phyloP scores from a whole-genome alignment of 305 asterid species.

The Solanum hybrid region DNA sequence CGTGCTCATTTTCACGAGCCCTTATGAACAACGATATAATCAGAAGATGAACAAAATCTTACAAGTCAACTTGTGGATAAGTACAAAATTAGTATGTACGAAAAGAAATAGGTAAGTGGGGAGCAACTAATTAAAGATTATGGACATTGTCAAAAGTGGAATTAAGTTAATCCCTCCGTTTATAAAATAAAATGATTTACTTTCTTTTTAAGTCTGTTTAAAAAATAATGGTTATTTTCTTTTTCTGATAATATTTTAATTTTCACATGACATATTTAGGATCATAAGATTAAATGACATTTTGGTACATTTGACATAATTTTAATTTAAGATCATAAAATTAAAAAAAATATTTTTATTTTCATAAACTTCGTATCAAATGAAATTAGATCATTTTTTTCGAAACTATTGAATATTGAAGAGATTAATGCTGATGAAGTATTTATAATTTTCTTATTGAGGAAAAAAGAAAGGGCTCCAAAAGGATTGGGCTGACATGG shows the following conservation, averaged over 20 bases:
- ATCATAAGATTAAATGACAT: too few species aligned
- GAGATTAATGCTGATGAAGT: not conserved
- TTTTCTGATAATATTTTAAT: too few species aligned
- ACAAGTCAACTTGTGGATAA: not conserved
- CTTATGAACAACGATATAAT: not conserved
- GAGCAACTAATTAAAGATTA: not conserved
- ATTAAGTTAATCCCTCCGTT: not conserved
- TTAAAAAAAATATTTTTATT: too few species aligned
- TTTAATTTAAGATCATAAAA: too few species aligned
- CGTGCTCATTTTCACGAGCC: slow-evolving; percentile 19
- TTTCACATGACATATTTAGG: too few species aligned
- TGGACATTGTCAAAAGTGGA: not conserved
- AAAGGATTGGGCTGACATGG: not conserved
- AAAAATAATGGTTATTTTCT: too few species aligned
- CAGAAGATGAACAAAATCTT: not conserved
- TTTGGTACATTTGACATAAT: too few species aligned
- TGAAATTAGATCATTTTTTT: not conserved
- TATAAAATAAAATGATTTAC: too few species aligned
- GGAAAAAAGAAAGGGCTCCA: not conserved
- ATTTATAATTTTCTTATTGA: not conserved
- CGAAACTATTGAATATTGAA: not conserved
- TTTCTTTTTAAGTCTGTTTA: too few species aligned
- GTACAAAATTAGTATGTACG: not conserved
- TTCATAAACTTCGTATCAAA: too few species aligned
- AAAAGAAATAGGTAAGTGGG: not conserved